Percentiles rank a stretch among this genome's conserved stretches.
phyloP scores from a whole-genome alignment of 768 basidiomycete genomes.

The Termitomyces titanicus region DNA sequence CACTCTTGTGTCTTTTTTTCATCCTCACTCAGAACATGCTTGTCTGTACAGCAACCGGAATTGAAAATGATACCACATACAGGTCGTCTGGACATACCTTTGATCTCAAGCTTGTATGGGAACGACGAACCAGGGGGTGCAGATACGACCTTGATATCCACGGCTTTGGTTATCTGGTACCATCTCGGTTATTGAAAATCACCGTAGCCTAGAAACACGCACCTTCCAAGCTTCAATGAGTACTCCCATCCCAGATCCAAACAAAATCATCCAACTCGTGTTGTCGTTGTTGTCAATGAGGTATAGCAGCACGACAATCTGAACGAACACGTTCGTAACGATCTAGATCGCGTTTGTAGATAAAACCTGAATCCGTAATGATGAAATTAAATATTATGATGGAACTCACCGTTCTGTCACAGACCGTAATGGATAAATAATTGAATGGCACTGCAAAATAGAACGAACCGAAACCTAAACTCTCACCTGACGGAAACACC shows the following conservation, averaged over 20 bases:
- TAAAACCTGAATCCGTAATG: background rate
- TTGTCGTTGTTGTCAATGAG: conserved; percentile 94
- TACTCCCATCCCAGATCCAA: conserved; percentile 80
- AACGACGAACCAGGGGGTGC: conserved; percentile 61
- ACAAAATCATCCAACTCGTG: conserved; percentile 97
- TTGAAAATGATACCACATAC: background rate
- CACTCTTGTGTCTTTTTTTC: conserved; percentile 98
- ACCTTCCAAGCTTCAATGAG: conserved; percentile 95
- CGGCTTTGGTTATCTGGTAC: conserved; percentile 78
- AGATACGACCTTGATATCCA: conserved; percentile 73
- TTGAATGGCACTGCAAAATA: background rate
- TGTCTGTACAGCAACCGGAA: conserved; percentile 50
- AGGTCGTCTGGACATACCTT: conserved; percentile 44
- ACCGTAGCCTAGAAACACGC: conserved; percentile 13
- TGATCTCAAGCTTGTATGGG: conserved; percentile 80
- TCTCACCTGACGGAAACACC: conserved; percentile 89
- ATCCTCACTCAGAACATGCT: conserved; percentile 93
- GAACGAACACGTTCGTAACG: conserved; percentile 92
- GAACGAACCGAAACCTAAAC: background rate
- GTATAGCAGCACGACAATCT: conserved; percentile 85
- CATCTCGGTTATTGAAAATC: conserved; percentile 4
- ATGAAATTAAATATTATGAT: background rate
- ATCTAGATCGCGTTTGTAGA: conserved; percentile 37
- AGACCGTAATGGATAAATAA: conserved; percentile 6
- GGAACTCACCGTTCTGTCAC: conserved; percentile 48